Percentiles rank a stretch among this genome's conserved stretches.
Evolutionary conservation across 345 rosid genomes (phyloP).

Genomic region (Eucalyptus polybractea): DNA sequence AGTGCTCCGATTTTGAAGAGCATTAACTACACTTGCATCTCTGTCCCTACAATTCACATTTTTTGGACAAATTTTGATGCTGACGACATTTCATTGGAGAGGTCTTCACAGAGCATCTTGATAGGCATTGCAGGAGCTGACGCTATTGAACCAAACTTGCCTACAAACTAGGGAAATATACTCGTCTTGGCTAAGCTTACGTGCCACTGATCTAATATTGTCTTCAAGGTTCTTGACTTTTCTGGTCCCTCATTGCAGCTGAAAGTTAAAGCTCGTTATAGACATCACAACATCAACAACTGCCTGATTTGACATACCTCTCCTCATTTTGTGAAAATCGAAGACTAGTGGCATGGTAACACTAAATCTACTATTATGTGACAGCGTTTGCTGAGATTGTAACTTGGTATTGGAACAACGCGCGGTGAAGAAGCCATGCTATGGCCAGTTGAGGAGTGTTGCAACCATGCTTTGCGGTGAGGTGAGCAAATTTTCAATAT

Average conservation of each 20-base stretch:
- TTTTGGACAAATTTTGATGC: neutral
- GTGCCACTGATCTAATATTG: constrained; percentile 24
- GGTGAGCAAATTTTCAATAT: constrained; percentile 6
- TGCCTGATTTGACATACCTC: neutral
- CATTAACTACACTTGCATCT: neutral
- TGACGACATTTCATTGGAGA: neutral
- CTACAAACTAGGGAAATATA: neutral
- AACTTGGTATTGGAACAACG: constrained; percentile 32
- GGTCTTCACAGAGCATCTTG: neutral
- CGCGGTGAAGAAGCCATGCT: constrained; percentile 30
- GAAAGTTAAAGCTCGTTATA: neutral
- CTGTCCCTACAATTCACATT: neutral
- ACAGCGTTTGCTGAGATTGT: neutral
- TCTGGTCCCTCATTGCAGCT: constrained; percentile 14
- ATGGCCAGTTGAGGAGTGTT: constrained; percentile 29
- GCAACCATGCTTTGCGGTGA: constrained; percentile 23
- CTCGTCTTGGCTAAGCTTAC: constrained; percentile 8
- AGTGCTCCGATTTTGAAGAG: neutral
- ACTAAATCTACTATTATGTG: too few relatives aligned
- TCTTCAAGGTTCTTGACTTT: constrained; percentile 22
- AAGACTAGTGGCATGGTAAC: neutral
- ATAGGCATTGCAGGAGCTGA: neutral
- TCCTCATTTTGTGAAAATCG: neutral
- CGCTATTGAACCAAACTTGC: neutral
- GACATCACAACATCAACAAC: neutral